Evolutionary conservation across 345 rosid species (phyloP).

Genomic region (Raphanus sativus): DNA sequence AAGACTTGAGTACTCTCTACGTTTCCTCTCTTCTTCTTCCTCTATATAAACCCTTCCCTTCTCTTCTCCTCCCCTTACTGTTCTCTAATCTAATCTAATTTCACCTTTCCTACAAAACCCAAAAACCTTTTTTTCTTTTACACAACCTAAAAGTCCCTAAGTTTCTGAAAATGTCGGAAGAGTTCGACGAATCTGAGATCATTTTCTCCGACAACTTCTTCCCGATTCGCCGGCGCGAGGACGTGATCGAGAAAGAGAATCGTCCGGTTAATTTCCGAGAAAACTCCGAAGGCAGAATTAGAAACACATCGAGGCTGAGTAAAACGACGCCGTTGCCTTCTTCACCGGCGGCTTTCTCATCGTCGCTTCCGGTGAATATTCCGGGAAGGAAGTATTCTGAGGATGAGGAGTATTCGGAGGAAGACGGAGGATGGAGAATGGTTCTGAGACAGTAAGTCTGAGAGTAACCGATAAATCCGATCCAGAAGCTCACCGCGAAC

Average conservation of each 20-base stretch:
- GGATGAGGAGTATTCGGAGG: constrained; percentile 19
- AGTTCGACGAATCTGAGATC: constrained; percentile 57
- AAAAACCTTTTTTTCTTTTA: neutral
- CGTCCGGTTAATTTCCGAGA: constrained; percentile 23
- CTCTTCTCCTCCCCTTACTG: constrained; percentile 3
- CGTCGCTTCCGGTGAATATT: constrained; percentile 44
- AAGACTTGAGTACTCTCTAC: constrained; percentile 38
- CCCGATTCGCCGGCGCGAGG: neutral
- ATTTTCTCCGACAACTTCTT: constrained; percentile 39
- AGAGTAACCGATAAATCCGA: too few relatives aligned
- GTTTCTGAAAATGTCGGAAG: constrained; percentile 39
- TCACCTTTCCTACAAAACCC: neutral
- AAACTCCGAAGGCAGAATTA: neutral
- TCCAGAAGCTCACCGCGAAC: too few relatives aligned
- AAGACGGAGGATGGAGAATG: constrained; percentile 33
- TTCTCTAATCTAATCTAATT: constrained; percentile 16
- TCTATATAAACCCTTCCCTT: constrained; percentile 35
- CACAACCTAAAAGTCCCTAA: neutral
- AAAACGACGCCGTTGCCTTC: constrained; percentile 22
- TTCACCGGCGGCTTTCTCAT: neutral
- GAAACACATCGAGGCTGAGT: constrained; percentile 5
- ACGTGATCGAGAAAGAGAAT: constrained; percentile 28
- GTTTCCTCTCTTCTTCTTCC: constrained; percentile 24
- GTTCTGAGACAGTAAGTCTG: too few relatives aligned
- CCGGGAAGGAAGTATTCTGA: constrained; percentile 29